A percentile compares a stretch with the other conserved stretches of the same genome.
phyloP scores from a whole-genome alignment of 805 yeast genomes.

The Suhomyces sp. region DNA sequence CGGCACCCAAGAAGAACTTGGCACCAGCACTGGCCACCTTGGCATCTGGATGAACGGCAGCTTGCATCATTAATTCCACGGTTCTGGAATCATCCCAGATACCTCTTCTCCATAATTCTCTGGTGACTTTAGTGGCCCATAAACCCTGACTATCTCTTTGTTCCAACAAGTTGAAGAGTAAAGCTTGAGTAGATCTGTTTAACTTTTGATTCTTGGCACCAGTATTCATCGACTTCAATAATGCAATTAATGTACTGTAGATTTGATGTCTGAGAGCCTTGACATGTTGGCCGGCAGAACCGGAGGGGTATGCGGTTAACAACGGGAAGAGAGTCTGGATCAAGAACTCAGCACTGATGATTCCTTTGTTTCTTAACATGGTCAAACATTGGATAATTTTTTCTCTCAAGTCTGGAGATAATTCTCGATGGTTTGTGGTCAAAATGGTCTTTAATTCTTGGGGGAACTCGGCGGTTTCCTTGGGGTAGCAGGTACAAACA shows the following conservation, averaged over 20 bases:
- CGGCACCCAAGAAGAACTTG: conserved; percentile 90
- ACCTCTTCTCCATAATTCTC: conserved; percentile 97
- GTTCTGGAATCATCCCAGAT: conserved; percentile 98
- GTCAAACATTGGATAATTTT: conserved; percentile 87
- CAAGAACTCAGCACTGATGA: conserved; percentile 73
- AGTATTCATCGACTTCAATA: conserved; percentile 79
- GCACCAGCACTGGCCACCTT: conserved; percentile 92
- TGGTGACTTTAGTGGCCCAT: conserved; percentile 94
- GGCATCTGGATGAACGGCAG: conserved; percentile 81
- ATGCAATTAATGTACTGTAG: conserved; percentile 72
- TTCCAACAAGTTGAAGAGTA: conserved; percentile 82
- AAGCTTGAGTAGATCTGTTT: conserved; percentile 87
- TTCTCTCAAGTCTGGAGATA: conserved; percentile 84
- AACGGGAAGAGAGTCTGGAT: conserved; percentile 89
- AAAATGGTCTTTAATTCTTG: conserved; percentile 71
- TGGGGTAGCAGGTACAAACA: conserved; percentile 86
- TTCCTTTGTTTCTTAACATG: conserved; percentile 84
- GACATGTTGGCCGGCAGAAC: conserved; percentile 60
- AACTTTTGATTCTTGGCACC: conserved; percentile 89
- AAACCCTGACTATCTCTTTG: conserved; percentile 76
- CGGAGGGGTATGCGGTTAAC: conserved; percentile 58
- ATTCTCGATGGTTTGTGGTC: conserved; percentile 71
- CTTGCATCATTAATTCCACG: conserved; percentile 97
- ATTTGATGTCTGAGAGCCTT: conserved; percentile 81
- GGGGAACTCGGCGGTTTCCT: conserved; percentile 84